Evolutionary conservation across 1,284 basidiomycete genomes (phyloP), one percentile per base, ranked within the genome.

Genomic region (Leccinum subrobustum): DNA sequence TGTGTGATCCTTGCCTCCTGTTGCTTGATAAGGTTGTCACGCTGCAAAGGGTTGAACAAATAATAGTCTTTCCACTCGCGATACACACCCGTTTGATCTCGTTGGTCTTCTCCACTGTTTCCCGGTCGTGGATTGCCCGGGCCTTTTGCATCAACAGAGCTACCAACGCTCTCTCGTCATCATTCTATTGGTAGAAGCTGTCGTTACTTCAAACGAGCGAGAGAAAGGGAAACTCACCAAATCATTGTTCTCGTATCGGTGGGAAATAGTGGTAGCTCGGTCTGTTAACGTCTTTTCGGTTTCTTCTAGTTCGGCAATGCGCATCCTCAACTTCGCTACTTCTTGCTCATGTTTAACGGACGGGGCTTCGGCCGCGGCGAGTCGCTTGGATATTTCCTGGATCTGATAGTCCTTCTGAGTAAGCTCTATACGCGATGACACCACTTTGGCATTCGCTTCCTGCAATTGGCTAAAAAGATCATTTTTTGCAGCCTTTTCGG

Each of bases 91-190:
- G 71, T 62, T 79, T 79, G 31, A 85, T 76, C 57, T 84, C 82
- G 63, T 85, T 82, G 53, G 75, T 75, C 67, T 83, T 85, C 42
- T 73, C 76, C 20, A 83, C 76, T 29, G 79, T 73, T 23, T 80
- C 78, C 54, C 81, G 76, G 64, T 83, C 83, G 63, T 83, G 77
- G 33, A 79, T 69, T 12, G 76, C 73, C 57, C 78, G 74, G 7
- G 79, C 75, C 52, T 78, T 70, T 51, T 72, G 72, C 62, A 81
- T 75, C 39, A 85, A 64, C 52, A 73, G 69, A 52, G 76, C 70
- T 12, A 82, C 78, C 54, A 85, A 76, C 6, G 70, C 75, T 65
- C 77, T 81, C 67, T 85, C 83, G 16, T 75, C 65, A 50, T 81
- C 77, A 52, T 74, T 79, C 83, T 85, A 59, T 61, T 44, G 63